Evolutionary conservation across 176 grass and related monocot genomes (phyloP).

Genomic region (Alopecurus myosuroides): DNA sequence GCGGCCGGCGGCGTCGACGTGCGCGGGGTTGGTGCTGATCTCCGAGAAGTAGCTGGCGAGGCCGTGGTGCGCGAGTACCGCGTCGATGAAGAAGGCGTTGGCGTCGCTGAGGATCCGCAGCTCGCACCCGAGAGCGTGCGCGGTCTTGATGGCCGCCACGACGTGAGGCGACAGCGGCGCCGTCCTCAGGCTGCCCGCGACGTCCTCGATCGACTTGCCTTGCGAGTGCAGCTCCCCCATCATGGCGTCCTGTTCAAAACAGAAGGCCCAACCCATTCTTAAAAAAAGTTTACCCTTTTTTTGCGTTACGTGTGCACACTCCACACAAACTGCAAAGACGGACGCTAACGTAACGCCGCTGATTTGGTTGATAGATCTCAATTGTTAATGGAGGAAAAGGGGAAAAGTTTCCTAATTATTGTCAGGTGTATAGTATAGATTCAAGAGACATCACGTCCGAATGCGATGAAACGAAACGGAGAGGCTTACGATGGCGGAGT

Average conservation of each 20-base stretch:
- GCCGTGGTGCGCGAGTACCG: slow-evolving; percentile 72
- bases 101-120: slow-evolving; percentile 81
- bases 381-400: neutral
- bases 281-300: neutral
- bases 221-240: slow-evolving; percentile 70
- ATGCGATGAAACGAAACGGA: neutral
- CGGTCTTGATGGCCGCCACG: slow-evolving; percentile 44
- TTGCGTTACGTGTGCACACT: neutral
- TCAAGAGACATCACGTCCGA: neutral
- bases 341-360: too few relatives aligned
- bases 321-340: neutral
- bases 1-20: slow-evolving; percentile 61
- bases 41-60: slow-evolving; percentile 61
- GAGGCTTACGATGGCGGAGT: slow-evolving; percentile 53
- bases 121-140: slow-evolving; percentile 66
- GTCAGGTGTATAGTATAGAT: neutral
- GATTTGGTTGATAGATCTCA: neutral
- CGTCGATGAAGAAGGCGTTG: slow-evolving; percentile 71
- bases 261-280: neutral
- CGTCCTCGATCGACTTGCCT: slow-evolving; percentile 49
- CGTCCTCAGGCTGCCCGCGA: slow-evolving; percentile 23
- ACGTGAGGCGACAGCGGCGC: slow-evolving; percentile 52
- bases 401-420: neutral
- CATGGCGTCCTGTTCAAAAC: slow-evolving; percentile 42
- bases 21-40: slow-evolving; percentile 57